Conservation (phyloP, 495 filamentous ascomycete species). For the Melanomma pulvis-pyrius region DNA sequence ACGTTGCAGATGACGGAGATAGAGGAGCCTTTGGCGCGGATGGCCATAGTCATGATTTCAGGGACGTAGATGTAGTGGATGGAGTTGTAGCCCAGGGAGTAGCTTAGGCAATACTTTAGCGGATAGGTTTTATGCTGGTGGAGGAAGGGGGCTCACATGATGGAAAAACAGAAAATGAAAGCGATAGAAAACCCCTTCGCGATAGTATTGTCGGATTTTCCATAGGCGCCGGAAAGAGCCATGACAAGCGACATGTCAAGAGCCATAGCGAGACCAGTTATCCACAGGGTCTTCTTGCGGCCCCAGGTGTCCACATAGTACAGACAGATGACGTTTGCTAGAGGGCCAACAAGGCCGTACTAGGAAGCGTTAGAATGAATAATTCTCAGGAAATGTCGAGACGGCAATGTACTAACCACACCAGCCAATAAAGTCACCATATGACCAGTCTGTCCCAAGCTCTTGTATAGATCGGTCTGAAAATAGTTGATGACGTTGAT, state of each 20-base stretch:
- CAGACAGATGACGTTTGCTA: slow-evolving; percentile 3
- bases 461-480: background rate
- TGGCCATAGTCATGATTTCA: slow-evolving; percentile 9
- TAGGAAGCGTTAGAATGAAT: too few relatives aligned
- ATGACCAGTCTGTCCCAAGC: background rate
- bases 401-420: too few relatives aligned
- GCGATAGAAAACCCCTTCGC: slow-evolving; percentile 4
- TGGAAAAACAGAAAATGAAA: slow-evolving; percentile 15
- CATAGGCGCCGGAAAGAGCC: background rate
- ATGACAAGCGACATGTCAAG: slow-evolving; percentile 2
- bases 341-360: slow-evolving; percentile 5
- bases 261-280: slow-evolving; percentile 1
- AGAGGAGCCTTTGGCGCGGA: slow-evolving; percentile 3
- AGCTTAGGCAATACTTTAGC: background rate
- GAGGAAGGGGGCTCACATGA: slow-evolving; percentile 4
- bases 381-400: background rate
- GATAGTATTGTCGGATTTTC: background rate
- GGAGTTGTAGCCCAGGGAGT: slow-evolving; percentile 8
- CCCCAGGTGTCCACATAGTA: slow-evolving; percentile 7
- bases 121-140: too few relatives aligned
- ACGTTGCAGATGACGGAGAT: background rate
- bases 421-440: background rate
- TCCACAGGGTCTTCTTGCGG: slow-evolving; percentile 10
- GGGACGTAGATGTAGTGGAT: slow-evolving; percentile 18
- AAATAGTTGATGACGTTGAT: slow-evolving; percentile 6